A percentile compares a stretch with the other conserved stretches of the same genome.
Conservation (phyloP, 139 green algal genomes). For the Chlamydomonas sphaeroides region DNA sequence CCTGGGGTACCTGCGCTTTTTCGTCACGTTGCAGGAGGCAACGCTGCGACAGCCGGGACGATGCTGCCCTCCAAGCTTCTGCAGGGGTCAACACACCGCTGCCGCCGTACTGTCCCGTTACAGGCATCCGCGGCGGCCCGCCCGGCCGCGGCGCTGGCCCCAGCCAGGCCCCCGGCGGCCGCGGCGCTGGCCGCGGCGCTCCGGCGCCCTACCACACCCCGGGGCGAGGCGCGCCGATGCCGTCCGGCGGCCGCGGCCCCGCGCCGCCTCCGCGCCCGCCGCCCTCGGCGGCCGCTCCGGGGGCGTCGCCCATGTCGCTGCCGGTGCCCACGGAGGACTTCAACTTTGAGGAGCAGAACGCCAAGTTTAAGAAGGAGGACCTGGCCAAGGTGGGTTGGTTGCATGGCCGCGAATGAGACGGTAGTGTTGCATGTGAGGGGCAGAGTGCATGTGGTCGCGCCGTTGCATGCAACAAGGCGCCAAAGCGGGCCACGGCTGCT, state of each 20-base stretch:
- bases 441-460: too few species aligned
- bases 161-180: background rate
- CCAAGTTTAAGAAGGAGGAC: constrained; percentile 89
- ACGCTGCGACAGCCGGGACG: too few species aligned
- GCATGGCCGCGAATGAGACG: too few species aligned
- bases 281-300: constrained; percentile 1
- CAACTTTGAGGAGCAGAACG: constrained; percentile 85
- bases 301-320: constrained; percentile 49
- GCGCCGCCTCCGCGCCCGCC: constrained; percentile 16
- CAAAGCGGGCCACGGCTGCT: too few species aligned
- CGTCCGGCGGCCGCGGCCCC: background rate
- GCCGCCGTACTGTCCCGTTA: too few species aligned
- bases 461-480: too few species aligned
- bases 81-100: too few species aligned
- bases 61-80: too few species aligned
- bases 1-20: too few species aligned
- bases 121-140: constrained; percentile 9
- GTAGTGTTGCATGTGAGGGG: too few species aligned
- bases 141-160: background rate
- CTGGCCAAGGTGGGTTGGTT: constrained; percentile 55
- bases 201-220: constrained; percentile 6
- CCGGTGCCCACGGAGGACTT: constrained; percentile 87
- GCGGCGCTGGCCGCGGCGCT: constrained; percentile 7
- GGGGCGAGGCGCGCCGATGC: background rate
- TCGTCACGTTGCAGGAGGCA: too few species aligned